phyloP scores from a whole-genome alignment of 345 rosid species.

The Excoecaria cochinchinensis region DNA sequence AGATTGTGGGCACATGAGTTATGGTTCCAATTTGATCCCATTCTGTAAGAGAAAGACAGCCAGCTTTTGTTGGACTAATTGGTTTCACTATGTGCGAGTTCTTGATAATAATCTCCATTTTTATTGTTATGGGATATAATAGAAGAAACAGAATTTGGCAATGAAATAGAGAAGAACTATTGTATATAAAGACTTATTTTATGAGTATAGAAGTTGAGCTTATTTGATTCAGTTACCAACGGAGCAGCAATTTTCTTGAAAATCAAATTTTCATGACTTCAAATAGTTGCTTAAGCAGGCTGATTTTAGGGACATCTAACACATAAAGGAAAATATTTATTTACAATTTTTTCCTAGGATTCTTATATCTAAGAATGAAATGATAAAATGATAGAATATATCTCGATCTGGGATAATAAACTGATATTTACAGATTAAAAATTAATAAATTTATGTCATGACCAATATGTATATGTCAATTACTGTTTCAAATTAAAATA shows the following conservation, averaged over 20 bases:
- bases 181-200: neutral
- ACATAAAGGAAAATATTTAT: too few relatives aligned
- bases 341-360: too few relatives aligned
- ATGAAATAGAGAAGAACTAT: neutral
- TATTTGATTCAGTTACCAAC: neutral
- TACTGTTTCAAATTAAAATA: too few relatives aligned
- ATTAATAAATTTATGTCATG: too few relatives aligned
- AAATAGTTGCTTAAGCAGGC: neutral
- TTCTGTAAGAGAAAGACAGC: constrained; percentile 41
- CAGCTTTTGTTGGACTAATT: constrained; percentile 40
- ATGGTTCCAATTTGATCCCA: constrained; percentile 57
- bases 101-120: constrained; percentile 24
- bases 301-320: neutral
- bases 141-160: neutral
- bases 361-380: too few relatives aligned
- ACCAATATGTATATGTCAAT: too few relatives aligned
- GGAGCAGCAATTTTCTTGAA: neutral
- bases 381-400: too few relatives aligned
- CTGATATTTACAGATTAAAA: too few relatives aligned
- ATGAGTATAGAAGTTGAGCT: neutral
- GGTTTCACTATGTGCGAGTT: constrained; percentile 37
- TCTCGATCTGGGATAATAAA: too few relatives aligned
- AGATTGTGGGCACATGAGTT: constrained; percentile 60
- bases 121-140: neutral
- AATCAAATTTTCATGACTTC: neutral